Evolutionary conservation across 495 filamentous ascomycete genomes (phyloP), one percentile per base, ranked within the genome.

Genomic region (Aspergillus haitiensis): DNA sequence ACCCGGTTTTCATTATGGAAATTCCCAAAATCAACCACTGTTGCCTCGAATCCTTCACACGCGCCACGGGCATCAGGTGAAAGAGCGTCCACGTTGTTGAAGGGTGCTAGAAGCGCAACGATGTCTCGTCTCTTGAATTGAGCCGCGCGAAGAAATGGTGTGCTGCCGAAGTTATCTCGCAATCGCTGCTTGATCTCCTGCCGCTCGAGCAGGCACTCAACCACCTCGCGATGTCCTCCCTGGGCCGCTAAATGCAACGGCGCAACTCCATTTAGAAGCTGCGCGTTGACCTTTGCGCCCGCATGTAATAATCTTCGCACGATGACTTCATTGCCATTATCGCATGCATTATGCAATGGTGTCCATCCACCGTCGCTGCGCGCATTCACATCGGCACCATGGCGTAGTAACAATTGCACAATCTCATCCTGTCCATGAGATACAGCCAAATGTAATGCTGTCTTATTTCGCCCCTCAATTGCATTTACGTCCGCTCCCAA

Each of bases 11-110:
- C 82, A 64, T 88, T 87, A 48, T 82, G 81, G 60, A 86, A 86
- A 54, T 85, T 81, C 11, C 85, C 85, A 65, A 89, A 89, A 64
- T 88, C 86, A 8, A 89, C 85, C 49, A 89, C 78, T 1, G 85
- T 88, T 6, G 85, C 85, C 57, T 86, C 82, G 65, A 88, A 88
- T 0, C 81, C 82, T 59, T 80, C 76, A 58, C 79, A 84, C 6
- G 86, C 86, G 13, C 75, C 76, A 15, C 76, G 74, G 6, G 84
- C 84, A 66, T 84, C 78, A 5, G 78, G 67, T 0, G 81, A 82
- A 12, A 89, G 67, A 6, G 73, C 73, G 16, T 77, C 68, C 5
- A 81, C 74, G 61, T 82, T 77, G 37, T 80, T 80, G 37, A 80
- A 80, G 4, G 83, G 84, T 1, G 82, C 81, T 12, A 87, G 70